Evolutionary conservation across 768 basidiomycete genomes (phyloP).

Genomic region (Amyloporia xantha): DNA sequence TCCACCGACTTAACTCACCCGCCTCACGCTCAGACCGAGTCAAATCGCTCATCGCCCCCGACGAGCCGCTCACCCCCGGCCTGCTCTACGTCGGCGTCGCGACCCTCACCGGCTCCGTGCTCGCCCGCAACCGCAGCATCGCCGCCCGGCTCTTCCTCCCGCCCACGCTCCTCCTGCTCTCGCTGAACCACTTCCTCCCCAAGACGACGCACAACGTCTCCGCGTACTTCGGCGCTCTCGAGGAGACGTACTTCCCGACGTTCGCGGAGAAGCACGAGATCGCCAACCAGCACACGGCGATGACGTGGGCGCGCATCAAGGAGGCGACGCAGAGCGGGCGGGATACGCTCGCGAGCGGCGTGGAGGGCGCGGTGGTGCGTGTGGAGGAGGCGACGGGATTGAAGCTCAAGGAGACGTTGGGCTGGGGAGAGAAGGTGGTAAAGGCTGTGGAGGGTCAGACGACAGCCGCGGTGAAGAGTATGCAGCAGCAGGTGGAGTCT

Average conservation of each 20-base stretch:
- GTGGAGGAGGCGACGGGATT: constrained; percentile 70
- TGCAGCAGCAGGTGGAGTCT: neutral
- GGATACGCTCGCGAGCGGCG: constrained; percentile 37
- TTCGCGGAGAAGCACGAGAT: constrained; percentile 63
- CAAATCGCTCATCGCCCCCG: constrained; percentile 71
- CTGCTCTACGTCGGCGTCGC: constrained; percentile 86
- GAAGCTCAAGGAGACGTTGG: constrained; percentile 56
- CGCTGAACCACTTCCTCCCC: constrained; percentile 83
- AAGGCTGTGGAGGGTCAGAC: constrained; percentile 10
- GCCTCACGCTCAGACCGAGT: constrained; percentile 51
- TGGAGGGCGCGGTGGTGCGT: constrained; percentile 38
- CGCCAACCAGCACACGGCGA: constrained; percentile 51
- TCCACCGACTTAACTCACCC: neutral
- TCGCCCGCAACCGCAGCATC: constrained; percentile 72
- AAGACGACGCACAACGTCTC: constrained; percentile 67
- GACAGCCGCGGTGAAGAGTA: constrained; percentile 4
- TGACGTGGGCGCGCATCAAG: constrained; percentile 52
- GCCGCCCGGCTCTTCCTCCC: constrained; percentile 70
- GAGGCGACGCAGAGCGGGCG: constrained; percentile 44
- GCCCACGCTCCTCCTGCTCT: constrained; percentile 60
- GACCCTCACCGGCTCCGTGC: constrained; percentile 80
- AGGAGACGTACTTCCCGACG: constrained; percentile 62
- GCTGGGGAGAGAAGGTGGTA: constrained; percentile 28
- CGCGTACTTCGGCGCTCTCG: constrained; percentile 58
- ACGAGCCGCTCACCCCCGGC: constrained; percentile 85